A percentile compares a stretch with the other conserved stretches of the same genome.
phyloP scores from a whole-genome alignment of 1,139 yeast genomes.

The Suhomyces wounanorum region DNA sequence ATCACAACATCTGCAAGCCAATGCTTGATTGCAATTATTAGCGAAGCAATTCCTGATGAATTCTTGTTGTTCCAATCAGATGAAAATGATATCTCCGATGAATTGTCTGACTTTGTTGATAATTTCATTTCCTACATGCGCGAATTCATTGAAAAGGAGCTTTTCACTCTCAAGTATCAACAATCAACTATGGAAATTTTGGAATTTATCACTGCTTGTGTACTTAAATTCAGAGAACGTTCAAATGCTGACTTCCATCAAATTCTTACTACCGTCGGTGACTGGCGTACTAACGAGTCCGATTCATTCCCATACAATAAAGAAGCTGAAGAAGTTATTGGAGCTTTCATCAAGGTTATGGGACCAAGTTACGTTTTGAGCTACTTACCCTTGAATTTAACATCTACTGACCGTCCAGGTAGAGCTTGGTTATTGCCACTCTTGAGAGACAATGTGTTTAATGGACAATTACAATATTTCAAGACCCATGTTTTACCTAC shows the following conservation, averaged over 20 bases:
- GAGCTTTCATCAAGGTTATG: slow-evolving; percentile 72
- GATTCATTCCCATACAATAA: slow-evolving; percentile 68
- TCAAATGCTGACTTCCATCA: slow-evolving; percentile 71
- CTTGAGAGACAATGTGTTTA: slow-evolving; percentile 79
- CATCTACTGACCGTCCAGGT: slow-evolving; percentile 51
- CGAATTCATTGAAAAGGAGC: slow-evolving; percentile 53
- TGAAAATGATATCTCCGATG: slow-evolving; percentile 38
- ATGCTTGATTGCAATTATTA: slow-evolving; percentile 75
- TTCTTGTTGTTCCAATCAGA: slow-evolving; percentile 54
- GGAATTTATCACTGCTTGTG: slow-evolving; percentile 64
- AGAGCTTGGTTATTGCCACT: slow-evolving; percentile 97
- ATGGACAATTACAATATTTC: slow-evolving; percentile 68
- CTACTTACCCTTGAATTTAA: slow-evolving; percentile 75
- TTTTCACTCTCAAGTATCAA: slow-evolving; percentile 74
- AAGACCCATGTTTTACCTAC: slow-evolving; percentile 66
- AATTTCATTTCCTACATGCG: slow-evolving; percentile 51
- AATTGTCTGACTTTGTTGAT: slow-evolving; percentile 58
- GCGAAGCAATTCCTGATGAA: slow-evolving; percentile 65
- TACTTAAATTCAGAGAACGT: slow-evolving; percentile 65
- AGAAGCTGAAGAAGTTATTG: slow-evolving; percentile 79
- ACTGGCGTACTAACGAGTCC: slow-evolving; percentile 79
- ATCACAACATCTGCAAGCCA: slow-evolving; percentile 80
- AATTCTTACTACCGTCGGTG: slow-evolving; percentile 74
- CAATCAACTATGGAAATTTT: slow-evolving; percentile 76
- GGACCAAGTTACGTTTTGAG: slow-evolving; percentile 85